phyloP scores from a whole-genome alignment of 106 monocot genomes.

The Dioscorea alata region DNA sequence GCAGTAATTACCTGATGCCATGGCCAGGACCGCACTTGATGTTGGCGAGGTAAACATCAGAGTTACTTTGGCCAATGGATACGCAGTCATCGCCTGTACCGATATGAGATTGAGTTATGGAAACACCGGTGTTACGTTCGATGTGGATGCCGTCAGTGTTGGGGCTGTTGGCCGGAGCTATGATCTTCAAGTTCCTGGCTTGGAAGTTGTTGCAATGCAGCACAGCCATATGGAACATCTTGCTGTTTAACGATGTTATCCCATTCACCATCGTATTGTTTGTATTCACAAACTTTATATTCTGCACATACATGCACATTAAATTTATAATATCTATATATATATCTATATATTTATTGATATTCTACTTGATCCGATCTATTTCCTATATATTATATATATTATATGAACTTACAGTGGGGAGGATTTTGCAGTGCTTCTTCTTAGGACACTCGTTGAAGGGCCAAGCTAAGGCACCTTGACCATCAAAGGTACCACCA shows the following conservation, averaged over 20 bases:
- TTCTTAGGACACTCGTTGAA: slow-evolving; percentile 61
- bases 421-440: slow-evolving; percentile 68
- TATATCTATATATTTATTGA: neutral
- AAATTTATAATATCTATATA: neutral
- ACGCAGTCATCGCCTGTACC: slow-evolving; percentile 79
- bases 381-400: neutral
- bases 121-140: slow-evolving; percentile 26
- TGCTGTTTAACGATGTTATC: slow-evolving; percentile 53
- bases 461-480: slow-evolving; percentile 60
- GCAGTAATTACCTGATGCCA: slow-evolving; percentile 42
- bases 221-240: slow-evolving; percentile 54
- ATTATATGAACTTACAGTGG: slow-evolving; percentile 39
- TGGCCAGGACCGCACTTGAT: slow-evolving; percentile 72
- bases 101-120: slow-evolving; percentile 27
- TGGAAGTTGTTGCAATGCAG: slow-evolving; percentile 23
- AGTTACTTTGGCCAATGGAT: slow-evolving; percentile 54
- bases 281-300: slow-evolving; percentile 28
- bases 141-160: slow-evolving; percentile 85
- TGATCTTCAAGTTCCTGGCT: slow-evolving; percentile 25
- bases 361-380: too few relatives aligned
- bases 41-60: slow-evolving; percentile 8
- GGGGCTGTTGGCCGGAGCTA: slow-evolving; percentile 52
- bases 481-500: slow-evolving; percentile 69
- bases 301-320: slow-evolving; percentile 12
- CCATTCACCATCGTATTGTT: slow-evolving; percentile 25